Evolutionary conservation across 306 rosid species (phyloP).

Genomic region (Ceratonia siliqua): DNA sequence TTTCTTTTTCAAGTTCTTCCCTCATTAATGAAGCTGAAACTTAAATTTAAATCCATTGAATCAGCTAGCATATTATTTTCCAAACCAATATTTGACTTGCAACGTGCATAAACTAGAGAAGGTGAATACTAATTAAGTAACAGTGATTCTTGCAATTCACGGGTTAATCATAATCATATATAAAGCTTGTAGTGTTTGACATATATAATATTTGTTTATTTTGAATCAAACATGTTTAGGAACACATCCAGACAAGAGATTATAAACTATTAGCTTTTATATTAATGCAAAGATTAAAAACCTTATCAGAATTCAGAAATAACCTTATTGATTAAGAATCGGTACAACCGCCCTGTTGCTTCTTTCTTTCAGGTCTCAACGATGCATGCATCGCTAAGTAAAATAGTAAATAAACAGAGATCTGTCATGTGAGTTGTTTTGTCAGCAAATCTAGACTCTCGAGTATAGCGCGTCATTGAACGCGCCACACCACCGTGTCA

Average conservation of each 20-base stretch:
- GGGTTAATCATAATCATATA: neutral
- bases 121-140: neutral
- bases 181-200: neutral
- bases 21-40: neutral
- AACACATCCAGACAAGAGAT: neutral
- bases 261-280: conserved; percentile 14
- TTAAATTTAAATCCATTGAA: no score
- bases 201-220: neutral
- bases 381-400: conserved; percentile 36
- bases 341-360: conserved; percentile 19
- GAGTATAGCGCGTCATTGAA: conserved; percentile 28
- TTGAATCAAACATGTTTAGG: neutral
- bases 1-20: neutral
- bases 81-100: no score
- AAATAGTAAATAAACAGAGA: conserved; percentile 34
- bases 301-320: conserved; percentile 29
- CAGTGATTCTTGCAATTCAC: neutral
- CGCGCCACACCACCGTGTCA: conserved; percentile 38
- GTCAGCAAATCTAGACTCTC: conserved; percentile 7
- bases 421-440: conserved; percentile 41
- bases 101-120: neutral
- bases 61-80: no score
- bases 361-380: conserved; percentile 13
- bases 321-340: conserved; percentile 25
- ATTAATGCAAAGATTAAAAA: conserved; percentile 22